Base-by-base conservation (phyloP, 441 rosid species). In the Erodium moschatum region DNA sequence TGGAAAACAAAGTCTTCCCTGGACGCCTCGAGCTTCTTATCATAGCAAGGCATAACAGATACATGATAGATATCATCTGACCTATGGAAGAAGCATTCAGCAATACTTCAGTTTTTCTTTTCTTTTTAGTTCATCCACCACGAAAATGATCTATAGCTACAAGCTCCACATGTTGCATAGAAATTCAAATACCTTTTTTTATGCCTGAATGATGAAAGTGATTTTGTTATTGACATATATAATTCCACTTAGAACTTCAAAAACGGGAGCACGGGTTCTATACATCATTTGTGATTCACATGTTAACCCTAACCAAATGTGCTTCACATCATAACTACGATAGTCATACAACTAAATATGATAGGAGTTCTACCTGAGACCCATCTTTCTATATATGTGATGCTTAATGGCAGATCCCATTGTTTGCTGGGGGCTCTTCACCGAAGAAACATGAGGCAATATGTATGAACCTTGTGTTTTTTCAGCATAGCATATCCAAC, bases 401-500 rank as follows among this genome's bases (percentile, higher is more conserved):
- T 81, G 84, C 81, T 93, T 93, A 64, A 93, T 82, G 8, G 78
- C 75, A 80, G 96, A 86, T 72, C 96, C 97, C 73, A 91, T 86
- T 69, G 89, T 78, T 79, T 91, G 96, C 75, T 89, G 96, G 68
- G 97, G 98, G 70, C 98, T 93, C 85, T 93, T 93, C 33, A 93
- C 98, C 38, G 89, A 84, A 33, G 97, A 91, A 29, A 93, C 73
- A 70, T 87, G 81, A 2, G 97, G 98, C 52, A 93, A 83, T 79
- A 93, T 78, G 78, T 78, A 88, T 1, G 96, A 88, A 62, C 96
- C 98, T 71, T 85, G 86, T 82, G 84, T 85, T 70, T 93, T 93
- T 73, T 93, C 98, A 69, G 96, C 98, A 78, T 91, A 91, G 81
- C 98, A 93, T 64, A 93, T 83, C 98, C 98, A 93, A 78, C 97